These are phyloP conservation scores for Sodiomyces alkalinus DNA, from an alignment of 2,329 filamentous ascomycete species.

Conservation along the genomic window DNA sequence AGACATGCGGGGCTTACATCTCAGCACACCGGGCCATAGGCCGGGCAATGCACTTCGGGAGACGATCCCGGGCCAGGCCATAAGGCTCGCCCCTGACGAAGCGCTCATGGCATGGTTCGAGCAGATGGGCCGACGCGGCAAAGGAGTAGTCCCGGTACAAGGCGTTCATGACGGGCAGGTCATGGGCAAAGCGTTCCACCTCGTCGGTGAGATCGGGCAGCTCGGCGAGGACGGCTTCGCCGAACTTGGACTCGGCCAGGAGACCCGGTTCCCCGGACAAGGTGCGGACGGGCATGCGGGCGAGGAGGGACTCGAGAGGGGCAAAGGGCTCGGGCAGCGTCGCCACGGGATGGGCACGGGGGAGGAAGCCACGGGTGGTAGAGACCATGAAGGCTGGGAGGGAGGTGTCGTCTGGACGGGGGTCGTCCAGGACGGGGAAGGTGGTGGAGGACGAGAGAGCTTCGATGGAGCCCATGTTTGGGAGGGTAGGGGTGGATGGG, in stretches of 20 bases:
- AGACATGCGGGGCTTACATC: constrained; percentile 71
- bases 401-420: constrained; percentile 43
- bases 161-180: constrained; percentile 70
- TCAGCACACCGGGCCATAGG: constrained; percentile 75
- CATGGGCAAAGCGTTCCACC: constrained; percentile 56
- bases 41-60: constrained; percentile 62
- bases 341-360: constrained; percentile 46
- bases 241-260: constrained; percentile 58
- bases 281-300: constrained; percentile 67
- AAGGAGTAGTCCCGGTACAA: constrained; percentile 88
- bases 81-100: constrained; percentile 59
- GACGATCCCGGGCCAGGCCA: constrained; percentile 56
- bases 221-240: constrained; percentile 55
- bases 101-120: constrained; percentile 78
- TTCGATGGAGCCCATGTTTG: constrained; percentile 26
- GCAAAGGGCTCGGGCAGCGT: constrained; percentile 60
- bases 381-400: constrained; percentile 69
- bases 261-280: constrained; percentile 60
- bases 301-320: constrained; percentile 53
- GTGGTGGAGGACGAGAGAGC: constrained; percentile 12
- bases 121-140: constrained; percentile 72
- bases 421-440: constrained; percentile 51
- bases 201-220: constrained; percentile 62
- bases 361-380: constrained; percentile 59
- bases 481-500: constrained; percentile 1